A percentile compares a stretch with the other conserved stretches of the same genome.
phyloP scores from a whole-genome alignment of 768 basidiomycete species.

The Rhodocollybia butyracea region DNA sequence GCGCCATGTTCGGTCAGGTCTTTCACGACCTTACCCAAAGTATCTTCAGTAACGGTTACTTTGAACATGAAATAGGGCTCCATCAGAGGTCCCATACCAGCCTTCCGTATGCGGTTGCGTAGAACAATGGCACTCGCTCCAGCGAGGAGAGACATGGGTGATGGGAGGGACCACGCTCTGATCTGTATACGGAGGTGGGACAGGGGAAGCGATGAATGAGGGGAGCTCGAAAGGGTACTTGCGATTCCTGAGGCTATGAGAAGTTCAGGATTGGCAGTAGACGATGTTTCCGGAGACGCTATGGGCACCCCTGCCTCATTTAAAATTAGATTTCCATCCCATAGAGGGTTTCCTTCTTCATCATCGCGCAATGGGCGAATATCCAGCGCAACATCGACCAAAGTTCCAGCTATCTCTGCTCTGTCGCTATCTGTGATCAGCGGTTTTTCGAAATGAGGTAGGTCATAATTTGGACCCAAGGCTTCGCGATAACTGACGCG shows the following conservation, averaged over 20 bases:
- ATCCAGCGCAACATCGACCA: conserved; percentile 50
- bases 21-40: conserved; percentile 74
- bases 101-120: conserved; percentile 55
- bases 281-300: conserved; percentile 45
- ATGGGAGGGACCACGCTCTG: conserved; percentile 37
- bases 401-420: conserved; percentile 59
- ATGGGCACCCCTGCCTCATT: conserved; percentile 50
- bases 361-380: conserved; percentile 50
- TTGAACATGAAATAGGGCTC: conserved; percentile 77
- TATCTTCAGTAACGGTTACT: conserved; percentile 62
- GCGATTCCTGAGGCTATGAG: conserved; percentile 67
- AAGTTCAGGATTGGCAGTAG: conserved; percentile 40
- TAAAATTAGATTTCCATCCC: conserved; percentile 77
- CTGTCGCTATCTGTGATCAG: conserved; percentile 48
- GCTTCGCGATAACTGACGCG: conserved; percentile 81
- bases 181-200: conserved; percentile 63
- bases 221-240: conserved; percentile 73
- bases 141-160: conserved; percentile 51
- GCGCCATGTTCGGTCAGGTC: conserved; percentile 83
- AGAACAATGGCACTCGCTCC: conserved; percentile 64
- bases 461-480: conserved; percentile 26
- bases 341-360: conserved; percentile 63
- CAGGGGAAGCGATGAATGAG: conserved; percentile 70
- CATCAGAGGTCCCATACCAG: conserved; percentile 69
- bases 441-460: conserved; percentile 12